phyloP scores from a whole-genome alignment of 176 grass and related monocot species.

The Hordeum marinum region DNA sequence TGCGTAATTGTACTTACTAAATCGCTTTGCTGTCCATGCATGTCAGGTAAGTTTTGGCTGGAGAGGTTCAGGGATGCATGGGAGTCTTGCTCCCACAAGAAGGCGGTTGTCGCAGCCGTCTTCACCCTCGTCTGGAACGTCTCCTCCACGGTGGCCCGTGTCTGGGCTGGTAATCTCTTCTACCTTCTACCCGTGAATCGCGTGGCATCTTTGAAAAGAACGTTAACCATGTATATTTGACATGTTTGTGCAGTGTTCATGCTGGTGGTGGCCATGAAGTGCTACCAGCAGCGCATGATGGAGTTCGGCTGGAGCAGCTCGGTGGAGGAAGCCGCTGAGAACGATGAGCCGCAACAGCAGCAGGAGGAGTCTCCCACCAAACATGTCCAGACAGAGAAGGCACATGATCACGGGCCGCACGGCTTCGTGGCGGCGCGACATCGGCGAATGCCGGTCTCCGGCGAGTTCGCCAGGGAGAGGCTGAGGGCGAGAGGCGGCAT shows the following conservation, averaged over 20 bases:
- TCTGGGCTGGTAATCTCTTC: constrained; percentile 63
- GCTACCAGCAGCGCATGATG: constrained; percentile 72
- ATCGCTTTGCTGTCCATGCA: not conserved
- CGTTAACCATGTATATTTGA: not conserved
- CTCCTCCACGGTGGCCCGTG: constrained; percentile 71
- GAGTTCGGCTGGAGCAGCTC: constrained; percentile 44
- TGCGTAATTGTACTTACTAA: not conserved
- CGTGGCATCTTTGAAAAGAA: not conserved
- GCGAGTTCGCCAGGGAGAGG: constrained; percentile 43
- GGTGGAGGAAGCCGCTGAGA: constrained; percentile 8
- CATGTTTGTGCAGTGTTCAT: constrained; percentile 65
- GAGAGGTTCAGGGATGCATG: constrained; percentile 88
- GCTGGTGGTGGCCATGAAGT: constrained; percentile 73
- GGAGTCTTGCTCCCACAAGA: constrained; percentile 95
- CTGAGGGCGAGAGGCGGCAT: constrained; percentile 39
- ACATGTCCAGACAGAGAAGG: not conserved
- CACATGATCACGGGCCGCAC: not conserved
- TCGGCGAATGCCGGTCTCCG: constrained; percentile 8
- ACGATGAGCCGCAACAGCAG: not conserved
- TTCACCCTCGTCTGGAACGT: constrained; percentile 92
- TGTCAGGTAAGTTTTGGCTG: constrained; percentile 76
- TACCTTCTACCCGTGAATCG: not conserved
- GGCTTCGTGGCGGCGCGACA: constrained; percentile 1
- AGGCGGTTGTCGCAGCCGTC: constrained; percentile 60
- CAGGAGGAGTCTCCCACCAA: constrained; percentile 11